A percentile compares a stretch with the other conserved stretches of the same genome.
Conservation (phyloP, 495 filamentous ascomycete genomes). For the Xylaria bambusicola region DNA sequence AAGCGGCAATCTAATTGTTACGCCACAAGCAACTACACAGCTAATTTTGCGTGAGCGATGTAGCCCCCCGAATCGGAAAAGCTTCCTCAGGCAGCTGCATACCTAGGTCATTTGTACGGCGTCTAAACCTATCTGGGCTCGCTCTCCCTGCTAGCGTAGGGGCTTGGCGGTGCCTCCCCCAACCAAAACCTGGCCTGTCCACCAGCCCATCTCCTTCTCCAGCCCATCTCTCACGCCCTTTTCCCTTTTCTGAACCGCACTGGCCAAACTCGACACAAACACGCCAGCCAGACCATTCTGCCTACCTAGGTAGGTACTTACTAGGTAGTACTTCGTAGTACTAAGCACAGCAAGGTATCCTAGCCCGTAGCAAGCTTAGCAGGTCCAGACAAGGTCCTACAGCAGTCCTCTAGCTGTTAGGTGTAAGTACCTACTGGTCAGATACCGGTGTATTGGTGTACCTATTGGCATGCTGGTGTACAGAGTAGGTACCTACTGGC, state of each 20-base stretch:
- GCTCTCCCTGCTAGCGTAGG: neutral
- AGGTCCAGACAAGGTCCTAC: too few relatives aligned
- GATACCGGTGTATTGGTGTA: too few relatives aligned
- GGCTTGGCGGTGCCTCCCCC: conserved; percentile 1
- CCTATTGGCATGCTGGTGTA: too few relatives aligned
- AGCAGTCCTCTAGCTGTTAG: neutral
- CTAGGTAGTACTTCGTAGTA: too few relatives aligned
- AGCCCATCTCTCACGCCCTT: conserved; percentile 9
- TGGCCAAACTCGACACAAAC: neutral
- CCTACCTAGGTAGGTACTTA: neutral
- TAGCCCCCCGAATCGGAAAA: conserved; percentile 6
- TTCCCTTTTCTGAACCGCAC: conserved; percentile 12
- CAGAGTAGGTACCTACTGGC: too few relatives aligned
- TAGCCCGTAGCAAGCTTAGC: too few relatives aligned
- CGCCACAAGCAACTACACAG: too few relatives aligned
- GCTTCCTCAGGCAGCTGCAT: too few relatives aligned
- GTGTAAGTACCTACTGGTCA: too few relatives aligned
- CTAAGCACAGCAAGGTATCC: too few relatives aligned
- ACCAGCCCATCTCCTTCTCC: neutral
- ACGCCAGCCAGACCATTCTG: too few relatives aligned
- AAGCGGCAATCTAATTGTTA: neutral
- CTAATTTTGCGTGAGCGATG: conserved; percentile 7
- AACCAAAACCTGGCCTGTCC: neutral
- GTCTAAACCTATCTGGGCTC: conserved; percentile 4
- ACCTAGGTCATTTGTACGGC: too few relatives aligned